phyloP scores from a whole-genome alignment of 371 early-diverging fungal species.

The Chytridium lagenaria region DNA sequence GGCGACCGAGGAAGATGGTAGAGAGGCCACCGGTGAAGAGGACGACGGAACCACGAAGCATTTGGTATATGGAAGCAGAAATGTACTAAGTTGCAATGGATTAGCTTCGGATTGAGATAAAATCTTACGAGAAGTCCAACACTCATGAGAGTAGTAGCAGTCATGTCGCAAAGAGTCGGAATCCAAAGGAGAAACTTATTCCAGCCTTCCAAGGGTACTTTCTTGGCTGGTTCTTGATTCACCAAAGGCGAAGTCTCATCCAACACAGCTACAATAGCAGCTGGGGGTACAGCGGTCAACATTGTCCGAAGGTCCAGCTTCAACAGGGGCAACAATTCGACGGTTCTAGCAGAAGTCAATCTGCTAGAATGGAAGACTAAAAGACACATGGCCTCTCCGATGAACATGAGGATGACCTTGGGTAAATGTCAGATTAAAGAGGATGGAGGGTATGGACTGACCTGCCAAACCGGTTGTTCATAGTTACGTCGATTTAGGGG shows the following conservation, averaged over 20 bases:
- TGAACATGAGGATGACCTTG: conserved; percentile 91
- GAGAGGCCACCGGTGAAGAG: conserved; percentile 91
- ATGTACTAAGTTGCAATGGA: conserved; percentile 71
- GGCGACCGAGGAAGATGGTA: conserved; percentile 79
- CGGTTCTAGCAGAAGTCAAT: not conserved
- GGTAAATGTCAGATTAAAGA: not conserved
- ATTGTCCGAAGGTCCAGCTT: not conserved
- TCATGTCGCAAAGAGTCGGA: conserved; percentile 91
- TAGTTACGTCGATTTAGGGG: conserved; percentile 73
- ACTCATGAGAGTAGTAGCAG: conserved; percentile 94
- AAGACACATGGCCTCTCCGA: conserved; percentile 86
- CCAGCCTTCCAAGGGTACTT: conserved; percentile 59
- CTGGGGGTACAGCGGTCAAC: conserved; percentile 20
- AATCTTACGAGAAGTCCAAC: conserved; percentile 76
- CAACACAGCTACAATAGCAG: conserved; percentile 10
- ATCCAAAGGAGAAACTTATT: conserved; percentile 78
- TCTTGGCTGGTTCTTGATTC: conserved; percentile 4
- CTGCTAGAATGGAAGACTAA: conserved; percentile 47
- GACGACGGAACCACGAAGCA: conserved; percentile 95
- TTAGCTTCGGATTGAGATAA: too few relatives aligned
- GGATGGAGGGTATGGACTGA: conserved; percentile 5
- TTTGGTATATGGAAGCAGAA: conserved; percentile 94
- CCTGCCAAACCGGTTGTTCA: conserved; percentile 97
- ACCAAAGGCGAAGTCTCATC: conserved; percentile 6
- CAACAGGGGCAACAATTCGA: not conserved